Evolutionary conservation across 352 stramenopile genomes (phyloP), one percentile per base, ranked within the genome.

Genomic region (Peronospora destructor): DNA sequence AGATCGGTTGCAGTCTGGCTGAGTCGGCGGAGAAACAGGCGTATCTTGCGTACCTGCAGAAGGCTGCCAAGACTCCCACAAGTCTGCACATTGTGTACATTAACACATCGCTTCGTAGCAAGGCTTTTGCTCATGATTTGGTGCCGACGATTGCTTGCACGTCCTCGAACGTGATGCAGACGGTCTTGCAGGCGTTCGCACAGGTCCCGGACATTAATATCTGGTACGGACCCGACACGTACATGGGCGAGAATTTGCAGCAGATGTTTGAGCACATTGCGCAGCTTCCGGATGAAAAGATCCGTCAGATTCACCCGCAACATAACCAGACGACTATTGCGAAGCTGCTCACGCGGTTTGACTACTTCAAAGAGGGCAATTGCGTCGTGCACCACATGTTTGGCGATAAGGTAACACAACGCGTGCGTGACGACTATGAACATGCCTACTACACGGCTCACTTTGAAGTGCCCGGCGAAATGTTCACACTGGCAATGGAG

Each of bases 321-420:
- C 84, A 94, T 73, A 88, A 88, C 59, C 76, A 66, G 34, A 75
- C 85, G 62, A 88, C 76, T 1, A 86, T 98, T 25, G 56, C 69
- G 25, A 30, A 80, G 25, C 57, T 97, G 25, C 72, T 94, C 16
- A 79, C 83, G 25, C 89, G 83, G 41, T 96, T 98, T 34, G 61
- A 95, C 44, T 97, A 97, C 42, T 98, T 97, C 39, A 96, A 96
- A 50, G 76, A 91, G 66, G 95, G 95, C 17, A 98, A 98, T 70
- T 98, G 94, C 58, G 81, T 98, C 19, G 94, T 98, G 32, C 95
- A 98, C 80, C 95, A 98, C 76, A 98, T 98, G 94, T 98, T 98
- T 68, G 94, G 94, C 32, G 72, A 94, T 53, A 87, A 94, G 38
- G 91, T 98, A 30, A 96, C 95, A 12, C 66, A 96, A 35, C 85